Evolutionary conservation across 371 early-diverging fungal species (phyloP).

Genomic region (Lichtheimia ramosa): DNA sequence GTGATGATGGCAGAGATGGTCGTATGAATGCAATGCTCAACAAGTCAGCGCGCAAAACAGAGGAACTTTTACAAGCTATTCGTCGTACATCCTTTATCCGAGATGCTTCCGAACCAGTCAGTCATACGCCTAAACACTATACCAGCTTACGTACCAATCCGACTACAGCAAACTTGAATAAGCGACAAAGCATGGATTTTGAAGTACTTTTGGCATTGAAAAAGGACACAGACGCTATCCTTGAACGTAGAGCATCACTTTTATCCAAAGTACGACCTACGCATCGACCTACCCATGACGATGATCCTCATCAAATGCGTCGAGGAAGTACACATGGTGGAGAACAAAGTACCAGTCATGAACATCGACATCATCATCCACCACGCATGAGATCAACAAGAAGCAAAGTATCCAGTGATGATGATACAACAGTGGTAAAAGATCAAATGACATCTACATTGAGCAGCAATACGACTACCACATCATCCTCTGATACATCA

Average conservation of each 20-base stretch:
- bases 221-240: slow-evolving; percentile 14
- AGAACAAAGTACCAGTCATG: neutral
- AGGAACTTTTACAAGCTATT: slow-evolving; percentile 10
- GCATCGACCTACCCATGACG: neutral
- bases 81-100: neutral
- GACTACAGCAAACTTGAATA: neutral
- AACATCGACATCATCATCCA: neutral
- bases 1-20: neutral
- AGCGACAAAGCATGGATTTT: slow-evolving; percentile 10
- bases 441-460: too few relatives aligned
- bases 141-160: neutral
- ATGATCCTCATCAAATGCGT: neutral
- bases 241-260: slow-evolving; percentile 16
- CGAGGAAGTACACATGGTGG: slow-evolving; percentile 8
- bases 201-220: slow-evolving; percentile 14
- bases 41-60: slow-evolving; percentile 13
- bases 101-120: neutral
- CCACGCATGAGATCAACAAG: neutral
- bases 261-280: slow-evolving; percentile 11
- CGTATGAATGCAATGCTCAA: slow-evolving; percentile 10
- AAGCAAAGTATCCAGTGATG: too few relatives aligned
- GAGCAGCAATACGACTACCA: neutral
- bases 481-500: neutral
- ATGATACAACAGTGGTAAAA: too few relatives aligned
- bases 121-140: neutral